phyloP scores from a whole-genome alignment of 495 filamentous ascomycete species.

The Umbilicaria muhlenbergii region DNA sequence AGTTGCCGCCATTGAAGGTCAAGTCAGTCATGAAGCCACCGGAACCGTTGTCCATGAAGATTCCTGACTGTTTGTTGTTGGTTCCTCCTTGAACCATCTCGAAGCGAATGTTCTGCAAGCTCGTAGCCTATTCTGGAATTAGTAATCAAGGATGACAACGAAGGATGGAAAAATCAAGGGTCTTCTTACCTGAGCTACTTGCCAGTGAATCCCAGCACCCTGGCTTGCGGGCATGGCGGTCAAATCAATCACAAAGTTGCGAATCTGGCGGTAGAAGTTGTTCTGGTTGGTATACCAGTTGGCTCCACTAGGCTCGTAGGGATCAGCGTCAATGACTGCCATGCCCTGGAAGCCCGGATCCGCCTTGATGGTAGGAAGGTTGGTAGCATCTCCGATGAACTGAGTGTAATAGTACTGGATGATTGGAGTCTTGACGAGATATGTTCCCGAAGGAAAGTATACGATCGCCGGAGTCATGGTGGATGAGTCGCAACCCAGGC shows the following conservation, averaged over 20 bases:
- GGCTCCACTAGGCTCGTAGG: constrained; percentile 45
- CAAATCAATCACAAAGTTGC: constrained; percentile 86
- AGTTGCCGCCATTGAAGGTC: constrained; percentile 73
- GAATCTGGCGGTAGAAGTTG: constrained; percentile 95
- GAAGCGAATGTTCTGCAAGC: constrained; percentile 79
- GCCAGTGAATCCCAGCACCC: constrained; percentile 90
- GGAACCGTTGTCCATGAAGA: constrained; percentile 94
- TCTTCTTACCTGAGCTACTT: constrained; percentile 55
- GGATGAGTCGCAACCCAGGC: constrained; percentile 61
- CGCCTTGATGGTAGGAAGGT: constrained; percentile 65
- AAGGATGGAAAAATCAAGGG: no score
- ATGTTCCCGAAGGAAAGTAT: constrained; percentile 71
- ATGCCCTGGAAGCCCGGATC: constrained; percentile 60
- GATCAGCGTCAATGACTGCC: constrained; percentile 79
- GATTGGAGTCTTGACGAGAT: constrained; percentile 52
- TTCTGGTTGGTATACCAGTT: constrained; percentile 90
- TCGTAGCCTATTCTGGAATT: constrained; percentile 42
- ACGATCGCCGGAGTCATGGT: constrained; percentile 61
- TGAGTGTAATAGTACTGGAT: constrained; percentile 69
- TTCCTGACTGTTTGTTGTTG: constrained; percentile 66
- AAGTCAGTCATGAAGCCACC: constrained; percentile 83
- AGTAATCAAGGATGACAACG: neutral
- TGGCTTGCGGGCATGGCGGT: constrained; percentile 45
- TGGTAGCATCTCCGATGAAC: constrained; percentile 56
- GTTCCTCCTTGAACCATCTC: constrained; percentile 63